Base-by-base conservation (phyloP, 257 asterid species). In the Parsonsia alboflavescens region DNA sequence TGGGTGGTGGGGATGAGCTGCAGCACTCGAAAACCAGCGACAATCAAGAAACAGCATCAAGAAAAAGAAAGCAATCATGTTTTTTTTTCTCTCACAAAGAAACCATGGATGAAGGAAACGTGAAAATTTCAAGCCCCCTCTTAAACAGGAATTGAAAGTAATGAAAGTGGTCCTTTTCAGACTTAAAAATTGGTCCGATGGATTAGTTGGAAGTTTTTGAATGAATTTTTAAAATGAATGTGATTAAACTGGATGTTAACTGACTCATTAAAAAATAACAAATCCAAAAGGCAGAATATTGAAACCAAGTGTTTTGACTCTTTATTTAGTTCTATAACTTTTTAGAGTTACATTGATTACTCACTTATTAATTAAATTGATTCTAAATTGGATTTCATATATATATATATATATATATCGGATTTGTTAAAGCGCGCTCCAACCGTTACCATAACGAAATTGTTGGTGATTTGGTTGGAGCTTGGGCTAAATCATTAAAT, bases 51-150 rank as follows among this genome's bases (percentile, higher is more conserved):
- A 70, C 49, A 86, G 68, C 30, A 79, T 42, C 66, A 73, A 71
- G 74, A 75, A 83, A 73, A 87, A 59, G 57, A 85, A 61, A 41
- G 74, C 48, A 59, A 72, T 75, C 90, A 84, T 88, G 4, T 58
- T 66, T 33, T 33, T 33, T 33, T 33, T 33, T 33, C 39, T 33
- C 39, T 33, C 1, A 15, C 41, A 0, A 15, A 10, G 57, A 30
- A 22, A 36, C 9, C 11, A 44, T 6, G 17, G 46, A 49, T 17
- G 26, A 71, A 68, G n/a, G 12, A 11, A 49, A 15, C 67, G 10
- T 28, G 42, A 28, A 17, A 62, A 11, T 7, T 62, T 11, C 42
- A 62, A 21, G 44, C 44, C 10, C 24, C 24, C 48, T 64, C 13
- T 19, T 36, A 13, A 62, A 33, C 46, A 17, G 44, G 2, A 0